Evolutionary conservation across 805 yeast species (phyloP), one percentile per base, ranked within the genome.

Genomic region (Myxozyma geophila): DNA sequence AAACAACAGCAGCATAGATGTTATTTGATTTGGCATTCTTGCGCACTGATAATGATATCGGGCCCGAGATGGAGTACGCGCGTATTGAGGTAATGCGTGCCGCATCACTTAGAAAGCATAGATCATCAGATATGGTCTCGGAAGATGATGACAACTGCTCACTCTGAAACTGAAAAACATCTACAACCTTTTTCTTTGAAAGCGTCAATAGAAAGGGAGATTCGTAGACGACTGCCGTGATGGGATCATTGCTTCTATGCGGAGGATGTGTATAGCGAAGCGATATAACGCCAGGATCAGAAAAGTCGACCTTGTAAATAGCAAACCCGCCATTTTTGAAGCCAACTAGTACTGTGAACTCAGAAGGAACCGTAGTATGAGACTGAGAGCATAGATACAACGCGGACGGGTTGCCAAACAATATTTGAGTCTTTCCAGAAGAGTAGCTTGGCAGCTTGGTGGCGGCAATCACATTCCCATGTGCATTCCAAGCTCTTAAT

Each of bases 311-410:
- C 9, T 40, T 37, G 41, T 58, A 63, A 6, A 63, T 33, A 1
- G 64, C 60, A 48, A 61, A 61, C 4, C 59, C 66, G 3, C 68
- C 68, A 17, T 39, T 35, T 9, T 23, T 33, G 40, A 64, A 64
- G 13, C 66, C 68, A 13, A 64, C 60, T n/a, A 59, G 13, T 10
- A 55, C 46, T 33, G 51, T 44, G 10, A 56, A 28, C 12, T 35
- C 19, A 19, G 9, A n/a, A 12, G 21, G 10, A 8, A 19, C 33
- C 13, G 10, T 39, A 21, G 19, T 23, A 13, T 8, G 9, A 19
- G 46, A 12, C 37, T 10, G 37, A 15, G 54, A 36, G 35, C 55
- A 37, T n/a, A 15, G 10, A 37, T 23, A 19, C 10, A 53, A 23
- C 10, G 57, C 47, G 5, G 57, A 40, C 13, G 57, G 57, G 23